Conservation (phyloP, 495 filamentous ascomycete genomes). For the Lasiosphaeria miniovina region DNA sequence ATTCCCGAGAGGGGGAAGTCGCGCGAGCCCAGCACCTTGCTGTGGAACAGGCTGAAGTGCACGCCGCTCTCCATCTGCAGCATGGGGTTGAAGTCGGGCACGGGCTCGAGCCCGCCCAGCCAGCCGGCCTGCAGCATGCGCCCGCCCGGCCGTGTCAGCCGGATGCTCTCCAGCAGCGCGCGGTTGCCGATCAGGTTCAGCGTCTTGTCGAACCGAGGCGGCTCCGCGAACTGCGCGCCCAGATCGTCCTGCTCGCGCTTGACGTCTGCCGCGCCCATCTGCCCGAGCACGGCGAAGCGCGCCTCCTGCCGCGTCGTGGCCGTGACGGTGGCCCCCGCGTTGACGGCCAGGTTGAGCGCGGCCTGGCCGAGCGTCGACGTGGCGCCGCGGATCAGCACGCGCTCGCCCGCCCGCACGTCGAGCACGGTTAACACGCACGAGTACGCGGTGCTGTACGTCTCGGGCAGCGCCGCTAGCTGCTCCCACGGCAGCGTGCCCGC, state of each 20-base stretch:
- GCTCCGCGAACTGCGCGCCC: constrained; percentile 5
- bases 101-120: constrained; percentile 44
- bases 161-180: constrained; percentile 41
- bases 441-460: constrained; percentile 44
- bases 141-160: constrained; percentile 34
- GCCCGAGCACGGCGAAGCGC: constrained; percentile 26
- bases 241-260: constrained; percentile 28
- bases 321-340: constrained; percentile 38
- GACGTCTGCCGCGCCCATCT: constrained; percentile 32
- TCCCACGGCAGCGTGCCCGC: constrained; percentile 31
- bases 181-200: constrained; percentile 46
- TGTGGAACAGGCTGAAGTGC: constrained; percentile 51
- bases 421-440: constrained; percentile 41
- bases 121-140: constrained; percentile 43
- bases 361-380: constrained; percentile 46
- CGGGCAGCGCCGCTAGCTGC: constrained; percentile 43
- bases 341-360: constrained; percentile 43
- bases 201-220: constrained; percentile 36
- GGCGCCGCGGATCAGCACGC: constrained; percentile 41
- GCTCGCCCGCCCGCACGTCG: constrained; percentile 32
- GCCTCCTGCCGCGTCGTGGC: constrained; percentile 39
- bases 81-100: constrained; percentile 48
- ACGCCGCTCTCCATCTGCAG: constrained; percentile 47
- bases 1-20: constrained; percentile 45
- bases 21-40: constrained; percentile 37